These are phyloP conservation scores for Terana coerulea DNA, from an alignment of 768 basidiomycete species.

Conservation along the genomic window DNA sequence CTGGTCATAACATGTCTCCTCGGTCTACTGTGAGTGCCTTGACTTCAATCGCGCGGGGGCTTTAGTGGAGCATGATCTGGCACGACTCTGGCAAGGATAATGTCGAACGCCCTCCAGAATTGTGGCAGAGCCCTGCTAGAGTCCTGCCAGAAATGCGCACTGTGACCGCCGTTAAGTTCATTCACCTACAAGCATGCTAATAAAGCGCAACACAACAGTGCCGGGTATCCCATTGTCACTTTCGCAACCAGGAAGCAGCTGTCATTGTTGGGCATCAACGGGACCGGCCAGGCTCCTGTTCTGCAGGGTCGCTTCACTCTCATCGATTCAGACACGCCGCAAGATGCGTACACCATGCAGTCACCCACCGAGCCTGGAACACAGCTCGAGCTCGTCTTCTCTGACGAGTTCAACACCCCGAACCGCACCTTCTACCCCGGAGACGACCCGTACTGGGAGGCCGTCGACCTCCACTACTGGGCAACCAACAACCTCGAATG, in stretches of 20 bases:
- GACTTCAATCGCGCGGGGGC: too few relatives aligned
- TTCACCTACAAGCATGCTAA: too few relatives aligned
- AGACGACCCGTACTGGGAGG: conserved; percentile 91
- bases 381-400: conserved; percentile 70
- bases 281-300: conserved; percentile 38
- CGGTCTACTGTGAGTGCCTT: too few relatives aligned
- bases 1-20: too few relatives aligned
- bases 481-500: conserved; percentile 48
- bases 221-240: conserved; percentile 33
- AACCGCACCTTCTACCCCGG: conserved; percentile 78
- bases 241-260: conserved; percentile 18
- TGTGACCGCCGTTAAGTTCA: too few relatives aligned
- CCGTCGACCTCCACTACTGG: conserved; percentile 79
- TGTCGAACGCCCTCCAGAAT: too few relatives aligned
- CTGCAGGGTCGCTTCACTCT: conserved; percentile 48
- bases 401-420: conserved; percentile 82
- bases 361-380: conserved; percentile 42
- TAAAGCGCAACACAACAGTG: conserved; percentile 25
- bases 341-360: conserved; percentile 45
- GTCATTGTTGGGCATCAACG: conserved; percentile 40
- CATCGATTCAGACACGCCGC: conserved; percentile 75
- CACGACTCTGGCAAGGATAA: too few relatives aligned
- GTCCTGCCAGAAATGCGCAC: too few relatives aligned
- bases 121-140: too few relatives aligned
- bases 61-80: too few relatives aligned